Conservation (phyloP, 2,329 filamentous ascomycete genomes). For the Rhinocladiella similis region DNA sequence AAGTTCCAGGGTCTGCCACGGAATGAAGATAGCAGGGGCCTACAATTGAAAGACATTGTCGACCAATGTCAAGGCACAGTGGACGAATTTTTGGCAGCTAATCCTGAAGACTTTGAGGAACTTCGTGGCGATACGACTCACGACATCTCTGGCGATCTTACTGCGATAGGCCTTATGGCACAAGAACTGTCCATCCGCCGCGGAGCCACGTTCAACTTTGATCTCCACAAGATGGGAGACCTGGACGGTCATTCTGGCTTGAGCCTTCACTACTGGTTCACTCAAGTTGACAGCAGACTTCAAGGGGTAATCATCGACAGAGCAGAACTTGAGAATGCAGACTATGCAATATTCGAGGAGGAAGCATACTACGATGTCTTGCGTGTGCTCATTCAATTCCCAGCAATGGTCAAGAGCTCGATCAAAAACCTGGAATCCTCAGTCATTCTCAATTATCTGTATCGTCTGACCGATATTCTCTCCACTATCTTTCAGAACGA, state of each 20-base stretch:
- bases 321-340: slow-evolving; percentile 62
- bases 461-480: slow-evolving; percentile 40
- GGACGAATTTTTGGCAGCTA: slow-evolving; percentile 86
- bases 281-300: slow-evolving; percentile 65
- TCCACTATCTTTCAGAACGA: slow-evolving; percentile 51
- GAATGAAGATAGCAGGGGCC: slow-evolving; percentile 68
- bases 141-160: slow-evolving; percentile 73
- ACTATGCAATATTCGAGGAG: slow-evolving; percentile 69
- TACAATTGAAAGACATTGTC: slow-evolving; percentile 61
- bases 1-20: slow-evolving; percentile 71
- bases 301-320: slow-evolving; percentile 56
- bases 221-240: slow-evolving; percentile 78
- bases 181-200: slow-evolving; percentile 91
- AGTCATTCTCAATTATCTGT: slow-evolving; percentile 70
- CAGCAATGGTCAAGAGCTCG: slow-evolving; percentile 80
- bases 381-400: slow-evolving; percentile 78
- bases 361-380: slow-evolving; percentile 71
- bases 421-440: slow-evolving; percentile 78
- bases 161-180: slow-evolving; percentile 86
- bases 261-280: slow-evolving; percentile 81
- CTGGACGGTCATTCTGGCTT: slow-evolving; percentile 85
- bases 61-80: slow-evolving; percentile 78
- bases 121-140: slow-evolving; percentile 57
- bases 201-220: slow-evolving; percentile 63
- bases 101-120: slow-evolving; percentile 79